Conservation (phyloP, 495 filamentous ascomycete species). For the Tuber indicum region DNA sequence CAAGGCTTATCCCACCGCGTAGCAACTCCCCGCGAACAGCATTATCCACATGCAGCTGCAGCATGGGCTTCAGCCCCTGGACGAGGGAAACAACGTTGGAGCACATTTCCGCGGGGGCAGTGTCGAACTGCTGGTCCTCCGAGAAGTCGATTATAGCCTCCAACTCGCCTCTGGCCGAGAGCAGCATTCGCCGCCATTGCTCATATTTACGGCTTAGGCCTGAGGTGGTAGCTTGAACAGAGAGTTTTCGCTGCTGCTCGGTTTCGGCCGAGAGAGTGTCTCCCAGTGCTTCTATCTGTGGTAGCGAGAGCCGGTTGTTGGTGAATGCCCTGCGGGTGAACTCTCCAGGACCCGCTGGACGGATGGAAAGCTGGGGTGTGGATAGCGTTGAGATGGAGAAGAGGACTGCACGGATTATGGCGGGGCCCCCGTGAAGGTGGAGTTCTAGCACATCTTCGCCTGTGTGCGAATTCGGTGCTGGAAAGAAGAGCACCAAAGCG, state of each 20-base stretch:
- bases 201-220: conserved; percentile 74
- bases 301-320: conserved; percentile 75
- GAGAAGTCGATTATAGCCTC: conserved; percentile 96
- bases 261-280: conserved; percentile 82
- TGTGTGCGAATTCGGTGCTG: conserved; percentile 73
- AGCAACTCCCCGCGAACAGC: conserved; percentile 78
- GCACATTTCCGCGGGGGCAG: conserved; percentile 66
- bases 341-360: conserved; percentile 90
- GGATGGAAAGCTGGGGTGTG: conserved; percentile 47
- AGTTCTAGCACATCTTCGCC: conserved; percentile 90
- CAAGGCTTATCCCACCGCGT: conserved; percentile 75
- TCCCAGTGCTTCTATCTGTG: conserved; percentile 88
- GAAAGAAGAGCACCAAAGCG: conserved; percentile 83
- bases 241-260: conserved; percentile 83
- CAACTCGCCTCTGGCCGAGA: conserved; percentile 80
- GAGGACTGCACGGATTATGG: conserved; percentile 78
- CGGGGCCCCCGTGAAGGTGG: conserved; percentile 87
- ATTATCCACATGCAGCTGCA: conserved; percentile 64
- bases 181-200: conserved; percentile 65
- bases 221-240: conserved; percentile 68
- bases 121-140: conserved; percentile 95
- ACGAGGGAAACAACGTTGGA: conserved; percentile 61
- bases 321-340: conserved; percentile 90
- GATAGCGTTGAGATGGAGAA: conserved; percentile 57
- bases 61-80: conserved; percentile 51